phyloP scores from a whole-genome alignment of 768 basidiomycete species.

The Hypholoma fasciculare region DNA sequence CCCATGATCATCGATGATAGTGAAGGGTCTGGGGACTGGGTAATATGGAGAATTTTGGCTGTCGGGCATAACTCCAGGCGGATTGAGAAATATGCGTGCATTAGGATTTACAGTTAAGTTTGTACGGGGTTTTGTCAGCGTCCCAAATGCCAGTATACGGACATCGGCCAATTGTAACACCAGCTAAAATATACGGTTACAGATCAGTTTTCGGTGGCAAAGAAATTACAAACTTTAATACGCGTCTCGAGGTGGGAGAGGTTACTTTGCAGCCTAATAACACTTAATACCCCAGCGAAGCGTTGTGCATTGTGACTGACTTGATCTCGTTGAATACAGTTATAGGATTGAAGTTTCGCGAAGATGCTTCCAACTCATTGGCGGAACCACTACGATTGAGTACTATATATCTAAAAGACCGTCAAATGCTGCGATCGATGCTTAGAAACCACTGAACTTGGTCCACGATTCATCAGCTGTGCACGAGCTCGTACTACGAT shows the following conservation, averaged over 20 bases:
- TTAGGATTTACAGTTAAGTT: slow-evolving; percentile 61
- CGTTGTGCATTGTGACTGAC: slow-evolving; percentile 35
- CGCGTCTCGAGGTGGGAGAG: slow-evolving; percentile 67
- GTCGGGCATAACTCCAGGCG: slow-evolving; percentile 56
- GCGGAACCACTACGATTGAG: slow-evolving; percentile 76
- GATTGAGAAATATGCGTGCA: slow-evolving; percentile 68
- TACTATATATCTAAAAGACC: slow-evolving; percentile 59
- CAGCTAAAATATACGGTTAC: slow-evolving; percentile 39
- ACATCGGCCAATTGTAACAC: slow-evolving; percentile 72
- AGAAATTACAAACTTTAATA: slow-evolving; percentile 49
- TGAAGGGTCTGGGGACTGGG: slow-evolving; percentile 12
- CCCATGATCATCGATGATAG: slow-evolving; percentile 40
- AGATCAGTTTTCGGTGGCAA: background rate
- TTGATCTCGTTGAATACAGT: slow-evolving; percentile 76
- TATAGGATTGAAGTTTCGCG: slow-evolving; percentile 68
- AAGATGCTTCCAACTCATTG: slow-evolving; percentile 67
- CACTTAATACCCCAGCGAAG: background rate
- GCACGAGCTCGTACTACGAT: slow-evolving; percentile 67
- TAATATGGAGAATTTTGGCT: slow-evolving; percentile 11
- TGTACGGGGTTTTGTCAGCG: slow-evolving; percentile 56
- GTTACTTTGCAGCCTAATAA: slow-evolving; percentile 62
- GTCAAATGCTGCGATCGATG: background rate
- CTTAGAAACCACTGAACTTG: slow-evolving; percentile 44
- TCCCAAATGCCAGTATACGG: slow-evolving; percentile 72
- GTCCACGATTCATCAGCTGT: slow-evolving; percentile 85